phyloP scores from a whole-genome alignment of 192 early-diverging fungal species.

The Coemansia sp. region DNA sequence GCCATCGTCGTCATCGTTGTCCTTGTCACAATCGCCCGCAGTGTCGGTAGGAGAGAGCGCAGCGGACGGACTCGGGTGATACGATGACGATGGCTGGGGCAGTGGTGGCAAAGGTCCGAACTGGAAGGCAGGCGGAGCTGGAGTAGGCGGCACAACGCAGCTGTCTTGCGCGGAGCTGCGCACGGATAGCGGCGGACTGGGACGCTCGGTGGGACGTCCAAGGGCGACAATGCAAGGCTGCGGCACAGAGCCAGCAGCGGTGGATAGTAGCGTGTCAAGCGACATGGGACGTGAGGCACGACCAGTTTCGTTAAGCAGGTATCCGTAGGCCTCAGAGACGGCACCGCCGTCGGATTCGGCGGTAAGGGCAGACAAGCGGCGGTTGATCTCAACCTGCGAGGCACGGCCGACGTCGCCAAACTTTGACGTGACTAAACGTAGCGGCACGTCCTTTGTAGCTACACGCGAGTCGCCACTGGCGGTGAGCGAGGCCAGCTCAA shows the following conservation, averaged over 20 bases:
- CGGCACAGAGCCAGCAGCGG: conserved; percentile 19
- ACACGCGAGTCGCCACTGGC: conserved; percentile 39
- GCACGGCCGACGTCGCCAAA: conserved; percentile 50
- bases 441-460: conserved; percentile 46
- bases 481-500: conserved; percentile 43
- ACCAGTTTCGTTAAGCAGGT: conserved; percentile 45
- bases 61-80: not conserved
- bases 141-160: conserved; percentile 8
- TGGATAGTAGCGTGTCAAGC: conserved; percentile 19
- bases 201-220: not conserved
- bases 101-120: conserved; percentile 10
- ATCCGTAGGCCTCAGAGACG: conserved; percentile 46
- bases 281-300: conserved; percentile 30
- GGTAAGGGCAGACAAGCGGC: conserved; percentile 41
- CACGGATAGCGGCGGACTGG: conserved; percentile 19
- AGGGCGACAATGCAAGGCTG: conserved; percentile 24
- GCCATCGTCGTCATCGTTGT: not conserved
- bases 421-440: conserved; percentile 51
- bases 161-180: conserved; percentile 11
- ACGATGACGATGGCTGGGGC: conserved; percentile 4
- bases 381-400: conserved; percentile 54
- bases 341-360: conserved; percentile 45
- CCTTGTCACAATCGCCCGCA: not conserved
- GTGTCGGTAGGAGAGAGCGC: not conserved
- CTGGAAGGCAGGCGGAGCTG: conserved; percentile 18